Evolutionary conservation across 2,329 filamentous ascomycete genomes (phyloP).

Genomic region (Aspergillus caelatus): DNA sequence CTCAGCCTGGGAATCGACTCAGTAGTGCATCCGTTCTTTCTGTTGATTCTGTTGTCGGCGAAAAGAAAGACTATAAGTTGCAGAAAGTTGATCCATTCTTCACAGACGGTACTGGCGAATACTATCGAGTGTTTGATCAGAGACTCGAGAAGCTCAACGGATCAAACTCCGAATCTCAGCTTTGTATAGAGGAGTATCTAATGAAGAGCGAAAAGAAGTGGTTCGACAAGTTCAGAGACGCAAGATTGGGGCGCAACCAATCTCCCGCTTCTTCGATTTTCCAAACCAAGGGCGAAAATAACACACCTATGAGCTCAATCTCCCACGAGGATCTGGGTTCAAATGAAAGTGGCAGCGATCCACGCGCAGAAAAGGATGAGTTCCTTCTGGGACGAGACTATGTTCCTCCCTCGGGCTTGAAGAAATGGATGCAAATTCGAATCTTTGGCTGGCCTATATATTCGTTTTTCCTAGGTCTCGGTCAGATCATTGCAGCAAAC

Average conservation of each 20-base stretch:
- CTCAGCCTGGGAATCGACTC: constrained; percentile 35
- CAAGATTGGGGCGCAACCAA: constrained; percentile 57
- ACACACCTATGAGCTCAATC: constrained; percentile 44
- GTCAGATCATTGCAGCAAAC: constrained; percentile 67
- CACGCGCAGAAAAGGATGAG: constrained; percentile 51
- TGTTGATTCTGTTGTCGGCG: constrained; percentile 60
- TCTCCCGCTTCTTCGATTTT: constrained; percentile 41
- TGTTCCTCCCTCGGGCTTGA: constrained; percentile 58
- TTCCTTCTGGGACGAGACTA: constrained; percentile 61
- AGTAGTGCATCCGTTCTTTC: constrained; percentile 54
- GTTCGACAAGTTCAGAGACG: constrained; percentile 62
- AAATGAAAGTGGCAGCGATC: constrained; percentile 38
- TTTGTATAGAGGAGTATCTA: constrained; percentile 68
- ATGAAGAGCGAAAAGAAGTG: constrained; percentile 68
- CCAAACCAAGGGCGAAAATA: constrained; percentile 33
- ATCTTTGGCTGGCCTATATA: constrained; percentile 68
- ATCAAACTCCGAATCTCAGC: constrained; percentile 58
- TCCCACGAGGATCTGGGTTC: constrained; percentile 42
- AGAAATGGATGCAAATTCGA: constrained; percentile 58
- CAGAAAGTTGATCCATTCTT: constrained; percentile 71
- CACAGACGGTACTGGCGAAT: constrained; percentile 65
- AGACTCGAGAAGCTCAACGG: constrained; percentile 59
- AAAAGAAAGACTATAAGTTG: constrained; percentile 63
- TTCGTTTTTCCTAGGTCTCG: constrained; percentile 62
- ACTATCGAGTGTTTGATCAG: constrained; percentile 61